These are phyloP conservation scores for Spergularia bocconei DNA, from an alignment of 148 eudicot species.

Conservation along the genomic window DNA sequence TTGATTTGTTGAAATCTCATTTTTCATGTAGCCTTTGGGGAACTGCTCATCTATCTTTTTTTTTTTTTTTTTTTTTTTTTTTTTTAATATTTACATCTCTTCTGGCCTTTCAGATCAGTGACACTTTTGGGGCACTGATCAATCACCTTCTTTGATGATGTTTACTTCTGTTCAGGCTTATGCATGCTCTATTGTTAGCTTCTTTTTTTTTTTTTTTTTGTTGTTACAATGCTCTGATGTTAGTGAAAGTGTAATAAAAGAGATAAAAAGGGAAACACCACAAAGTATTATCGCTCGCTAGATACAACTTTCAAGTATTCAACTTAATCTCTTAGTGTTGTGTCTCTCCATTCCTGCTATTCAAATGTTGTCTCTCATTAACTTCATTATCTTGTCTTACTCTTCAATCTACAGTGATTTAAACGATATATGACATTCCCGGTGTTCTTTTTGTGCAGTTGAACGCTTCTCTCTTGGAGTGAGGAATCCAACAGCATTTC, in stretches of 20 bases:
- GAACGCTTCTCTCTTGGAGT: conserved; percentile 89
- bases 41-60: not conserved
- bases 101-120: too few relatives aligned
- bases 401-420: not conserved
- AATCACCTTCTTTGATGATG: not conserved
- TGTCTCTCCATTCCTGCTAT: not conserved
- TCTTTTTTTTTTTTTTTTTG: too few relatives aligned
- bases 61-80: too few relatives aligned
- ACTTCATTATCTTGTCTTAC: not conserved
- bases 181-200: not conserved
- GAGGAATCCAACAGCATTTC: conserved; percentile 90
- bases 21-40: not conserved
- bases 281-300: not conserved
- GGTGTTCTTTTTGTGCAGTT: conserved; percentile 42
- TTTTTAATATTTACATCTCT: not conserved
- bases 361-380: not conserved
- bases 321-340: not conserved
- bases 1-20: not conserved
- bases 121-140: too few relatives aligned
- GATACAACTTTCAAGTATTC: not conserved
- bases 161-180: not conserved
- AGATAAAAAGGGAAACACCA: too few relatives aligned
- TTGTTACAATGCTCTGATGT: not conserved
- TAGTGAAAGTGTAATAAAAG: not conserved
- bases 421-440: conserved; percentile 9